Evolutionary conservation across 352 stramenopile genomes (phyloP), one percentile per base, ranked within the genome.

Genomic region (Phytophthora aleatoria): DNA sequence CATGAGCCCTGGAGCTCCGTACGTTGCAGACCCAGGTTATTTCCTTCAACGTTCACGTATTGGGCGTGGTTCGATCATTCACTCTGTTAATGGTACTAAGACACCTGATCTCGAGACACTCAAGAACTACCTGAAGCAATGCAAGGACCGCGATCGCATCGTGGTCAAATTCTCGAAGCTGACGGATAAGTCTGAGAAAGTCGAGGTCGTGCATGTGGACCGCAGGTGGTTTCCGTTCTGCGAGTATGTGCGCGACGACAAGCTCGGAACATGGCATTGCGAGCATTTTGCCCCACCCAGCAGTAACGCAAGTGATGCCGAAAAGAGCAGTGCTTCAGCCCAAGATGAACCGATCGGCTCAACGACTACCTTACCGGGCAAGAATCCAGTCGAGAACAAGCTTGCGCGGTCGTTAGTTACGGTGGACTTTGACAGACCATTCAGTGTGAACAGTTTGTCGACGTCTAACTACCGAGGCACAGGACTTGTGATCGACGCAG

Each of bases 191-290:
- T 70, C 85, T 2, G 85, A 93, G 45, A 90, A 91, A 50, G 81
- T 95, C 3, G 87, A 95, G 41, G 85, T 95, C 12, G 87, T 94
- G 9, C 87, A 93, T 62, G 85, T 97, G 13, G 91, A 98, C 57
- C 82, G 87, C 9, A 89, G 90, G n/a, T 98, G 92, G 92, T 97
- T 97, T 61, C 85, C 87, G 12, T 94, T 94, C 51, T 87, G 76
- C n/a, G 78, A 94, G 47, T 94, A 93, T 61, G 81, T 73, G 10
- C 81, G 87, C 12, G 81, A 96, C 49, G 87, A 96, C 57, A 82
- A 76, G 42, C 72, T 87, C 24, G 87, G 87, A 16, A 91, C 77
- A 24, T 96, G 87, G 87, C 79, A 91, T 48, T 91, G 87, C 57
- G 71, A 83, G n/a, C 80, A 69, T 36, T 85, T 94, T 48, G 69